These are phyloP conservation scores for Dactylonectria estremocensis DNA, from an alignment of 2,329 filamentous ascomycete species.

Conservation along the genomic window DNA sequence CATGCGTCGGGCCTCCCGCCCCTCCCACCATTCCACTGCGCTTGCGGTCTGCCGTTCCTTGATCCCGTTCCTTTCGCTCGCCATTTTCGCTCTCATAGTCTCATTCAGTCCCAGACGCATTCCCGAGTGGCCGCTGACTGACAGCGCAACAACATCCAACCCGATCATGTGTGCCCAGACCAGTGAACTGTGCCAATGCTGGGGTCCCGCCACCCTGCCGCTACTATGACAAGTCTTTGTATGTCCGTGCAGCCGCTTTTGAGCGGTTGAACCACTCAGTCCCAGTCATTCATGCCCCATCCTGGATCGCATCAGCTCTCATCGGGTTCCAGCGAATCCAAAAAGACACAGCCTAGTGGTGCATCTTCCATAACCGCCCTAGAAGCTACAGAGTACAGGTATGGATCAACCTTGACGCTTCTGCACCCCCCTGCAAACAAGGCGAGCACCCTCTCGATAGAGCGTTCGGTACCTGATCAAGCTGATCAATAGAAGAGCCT, in stretches of 20 bases:
- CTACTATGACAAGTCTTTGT: too few relatives aligned
- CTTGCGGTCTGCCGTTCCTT: not conserved
- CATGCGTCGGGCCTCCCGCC: slow-evolving; percentile 20
- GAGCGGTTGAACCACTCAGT: slow-evolving; percentile 7
- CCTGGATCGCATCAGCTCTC: not conserved
- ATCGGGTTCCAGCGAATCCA: slow-evolving; percentile 13
- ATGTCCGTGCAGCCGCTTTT: slow-evolving; percentile 13
- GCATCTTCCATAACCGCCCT: slow-evolving; percentile 28
- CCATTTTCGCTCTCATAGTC: not conserved
- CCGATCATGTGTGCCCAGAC: slow-evolving; percentile 19
- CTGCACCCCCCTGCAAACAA: slow-evolving; percentile 21
- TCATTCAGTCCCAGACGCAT: slow-evolving; percentile 9
- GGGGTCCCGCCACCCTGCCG: slow-evolving; percentile 12
- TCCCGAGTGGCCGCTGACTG: slow-evolving; percentile 1
- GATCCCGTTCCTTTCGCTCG: not conserved
- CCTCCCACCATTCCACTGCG: slow-evolving; percentile 30
- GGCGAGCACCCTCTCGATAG: slow-evolving; percentile 13
- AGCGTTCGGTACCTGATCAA: slow-evolving; percentile 17
- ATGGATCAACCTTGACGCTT: not conserved
- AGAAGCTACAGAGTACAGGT: slow-evolving; percentile 20
- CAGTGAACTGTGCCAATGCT: not conserved
- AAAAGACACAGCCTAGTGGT: slow-evolving; percentile 1
- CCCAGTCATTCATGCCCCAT: slow-evolving; percentile 12
- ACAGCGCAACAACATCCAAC: slow-evolving; percentile 20
- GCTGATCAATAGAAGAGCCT: slow-evolving; percentile 7